Evolutionary conservation across 2,329 filamentous ascomycete genomes (phyloP).

Genomic region (Beauveria pseudobassiana): DNA sequence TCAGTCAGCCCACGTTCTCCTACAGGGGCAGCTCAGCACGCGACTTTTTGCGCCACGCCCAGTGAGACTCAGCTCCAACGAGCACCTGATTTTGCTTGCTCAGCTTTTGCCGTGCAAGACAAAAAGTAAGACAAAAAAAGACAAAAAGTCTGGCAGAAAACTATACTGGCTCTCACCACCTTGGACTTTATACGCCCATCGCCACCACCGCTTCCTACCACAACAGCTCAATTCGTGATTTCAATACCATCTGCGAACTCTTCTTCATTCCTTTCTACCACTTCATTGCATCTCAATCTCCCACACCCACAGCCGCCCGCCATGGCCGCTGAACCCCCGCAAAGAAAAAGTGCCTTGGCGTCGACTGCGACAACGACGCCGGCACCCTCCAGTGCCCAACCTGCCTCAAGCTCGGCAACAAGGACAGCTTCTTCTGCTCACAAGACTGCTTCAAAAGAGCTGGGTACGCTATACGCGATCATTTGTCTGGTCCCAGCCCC

Average conservation of each 20-base stretch:
- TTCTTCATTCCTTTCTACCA: background rate
- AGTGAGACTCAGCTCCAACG: background rate
- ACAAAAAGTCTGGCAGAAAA: constrained; percentile 10
- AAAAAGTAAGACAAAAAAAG: background rate
- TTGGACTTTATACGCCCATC: background rate
- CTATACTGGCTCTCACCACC: constrained; percentile 4
- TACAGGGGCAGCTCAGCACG: constrained; percentile 1
- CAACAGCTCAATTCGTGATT: background rate
- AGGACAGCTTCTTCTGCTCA: constrained; percentile 93
- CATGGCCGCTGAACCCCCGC: constrained; percentile 43
- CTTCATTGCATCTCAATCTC: too few species aligned
- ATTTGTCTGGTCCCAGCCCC: background rate
- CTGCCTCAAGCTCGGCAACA: constrained; percentile 78
- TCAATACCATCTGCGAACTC: background rate
- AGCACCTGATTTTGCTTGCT: background rate
- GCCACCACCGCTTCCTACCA: background rate
- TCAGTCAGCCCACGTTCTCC: background rate
- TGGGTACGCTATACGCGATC: constrained; percentile 59
- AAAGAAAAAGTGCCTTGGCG: constrained; percentile 69
- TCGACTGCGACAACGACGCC: constrained; percentile 81
- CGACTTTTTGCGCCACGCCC: background rate
- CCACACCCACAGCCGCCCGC: background rate
- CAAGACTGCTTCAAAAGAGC: constrained; percentile 99
- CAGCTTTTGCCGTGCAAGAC: background rate
- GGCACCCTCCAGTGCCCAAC: constrained; percentile 87